phyloP scores from a whole-genome alignment of 805 yeast genomes.

The Candida krabiensis region DNA sequence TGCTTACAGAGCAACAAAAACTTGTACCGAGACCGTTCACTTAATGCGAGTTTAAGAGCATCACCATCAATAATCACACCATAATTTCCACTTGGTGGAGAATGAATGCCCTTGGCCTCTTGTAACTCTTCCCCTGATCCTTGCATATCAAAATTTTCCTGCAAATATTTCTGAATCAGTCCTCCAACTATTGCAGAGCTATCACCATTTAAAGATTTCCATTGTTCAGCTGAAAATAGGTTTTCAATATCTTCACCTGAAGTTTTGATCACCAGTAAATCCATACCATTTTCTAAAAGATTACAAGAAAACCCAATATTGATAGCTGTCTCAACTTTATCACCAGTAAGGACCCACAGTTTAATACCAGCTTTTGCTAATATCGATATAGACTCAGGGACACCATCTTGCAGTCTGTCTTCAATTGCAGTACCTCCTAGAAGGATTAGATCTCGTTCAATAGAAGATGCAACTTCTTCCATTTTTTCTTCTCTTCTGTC shows the following conservation, averaged over 20 bases:
- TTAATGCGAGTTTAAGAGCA: constrained; percentile 58
- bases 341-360: constrained; percentile 86
- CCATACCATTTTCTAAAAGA: constrained; percentile 73
- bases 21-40: constrained; percentile 44
- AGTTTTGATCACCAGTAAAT: constrained; percentile 62
- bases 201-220: constrained; percentile 17
- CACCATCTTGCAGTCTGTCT: constrained; percentile 83
- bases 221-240: constrained; percentile 35
- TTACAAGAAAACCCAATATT: constrained; percentile 87
- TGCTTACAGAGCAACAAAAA: constrained; percentile 74
- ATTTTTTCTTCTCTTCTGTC: constrained; percentile 64
- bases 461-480: constrained; percentile 73
- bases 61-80: constrained; percentile 83
- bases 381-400: constrained; percentile 73
- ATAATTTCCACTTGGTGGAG: constrained; percentile 63
- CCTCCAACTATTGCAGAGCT: constrained; percentile 40
- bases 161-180: constrained; percentile 53
- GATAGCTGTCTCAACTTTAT: constrained; percentile 86
- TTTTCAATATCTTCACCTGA: constrained; percentile 54
- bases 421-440: constrained; percentile 88
- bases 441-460: constrained; percentile 63
- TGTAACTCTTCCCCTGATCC: constrained; percentile 61
- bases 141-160: constrained; percentile 53
- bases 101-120: constrained; percentile 57
- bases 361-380: constrained; percentile 78